A percentile compares a stretch with the other conserved stretches of the same genome.
Evolutionary conservation across 306 rosid genomes (phyloP).

Genomic region (Betula pendula): DNA sequence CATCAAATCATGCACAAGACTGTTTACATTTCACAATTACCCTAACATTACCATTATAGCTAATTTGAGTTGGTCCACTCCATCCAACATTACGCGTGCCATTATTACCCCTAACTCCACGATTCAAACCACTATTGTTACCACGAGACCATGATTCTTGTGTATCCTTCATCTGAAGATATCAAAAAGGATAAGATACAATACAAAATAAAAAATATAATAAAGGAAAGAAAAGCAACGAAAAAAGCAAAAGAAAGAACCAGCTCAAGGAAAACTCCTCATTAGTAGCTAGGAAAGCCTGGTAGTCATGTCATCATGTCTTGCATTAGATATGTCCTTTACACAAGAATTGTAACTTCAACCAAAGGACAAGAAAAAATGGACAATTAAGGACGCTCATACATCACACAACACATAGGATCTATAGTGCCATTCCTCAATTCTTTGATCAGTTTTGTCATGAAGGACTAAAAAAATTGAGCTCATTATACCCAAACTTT

Average conservation of each 20-base stretch:
- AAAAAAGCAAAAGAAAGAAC: neutral
- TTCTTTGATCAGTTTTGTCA: too few relatives aligned
- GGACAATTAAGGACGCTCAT: neutral
- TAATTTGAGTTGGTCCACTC: constrained; percentile 36
- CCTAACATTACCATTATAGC: constrained; percentile 46
- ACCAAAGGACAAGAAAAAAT: neutral
- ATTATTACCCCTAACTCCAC: constrained; percentile 38
- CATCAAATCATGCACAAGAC: constrained; percentile 29
- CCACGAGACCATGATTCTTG: constrained; percentile 45
- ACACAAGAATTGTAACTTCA: neutral
- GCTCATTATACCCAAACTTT: too few relatives aligned
- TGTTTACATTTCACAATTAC: constrained; percentile 17
- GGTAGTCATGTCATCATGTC: neutral
- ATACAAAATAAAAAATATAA: constrained; percentile 1
- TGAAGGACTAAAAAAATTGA: too few relatives aligned
- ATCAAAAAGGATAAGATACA: constrained; percentile 8
- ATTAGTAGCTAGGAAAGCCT: neutral
- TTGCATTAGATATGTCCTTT: neutral
- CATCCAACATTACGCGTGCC: constrained; percentile 29
- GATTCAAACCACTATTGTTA: constrained; percentile 30
- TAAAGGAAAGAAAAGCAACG: neutral
- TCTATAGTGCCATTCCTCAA: too few relatives aligned
- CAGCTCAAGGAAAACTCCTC: neutral
- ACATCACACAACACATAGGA: neutral
- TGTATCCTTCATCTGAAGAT: constrained; percentile 55